Evolutionary conservation across 352 stramenopile genomes (phyloP), one percentile per base, ranked within the genome.

Genomic region (Phytopythium aichiense): DNA sequence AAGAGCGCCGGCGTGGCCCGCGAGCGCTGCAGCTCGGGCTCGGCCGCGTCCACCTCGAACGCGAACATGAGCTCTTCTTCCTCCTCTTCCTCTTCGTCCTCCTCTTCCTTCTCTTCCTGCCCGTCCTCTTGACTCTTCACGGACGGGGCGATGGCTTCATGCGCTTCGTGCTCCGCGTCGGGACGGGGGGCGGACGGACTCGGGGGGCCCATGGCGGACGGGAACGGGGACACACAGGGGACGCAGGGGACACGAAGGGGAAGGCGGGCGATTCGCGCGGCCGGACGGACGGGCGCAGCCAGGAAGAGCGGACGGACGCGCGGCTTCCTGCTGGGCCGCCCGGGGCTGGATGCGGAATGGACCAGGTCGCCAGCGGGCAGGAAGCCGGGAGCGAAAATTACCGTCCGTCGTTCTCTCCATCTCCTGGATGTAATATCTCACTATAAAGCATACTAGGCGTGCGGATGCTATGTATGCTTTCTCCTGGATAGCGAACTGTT

Each of bases 21-120:
- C 33, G 45, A 11, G 28, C 28, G 28, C 33, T 25, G 35, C 9
- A 40, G 8, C 40, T 22, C 33, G 35, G 30, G 18, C 20, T 48
- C 20, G 20, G 3, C 45, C 25, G 16, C 61, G 20, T 71, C 59
- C 7, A 69, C 63, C 38, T 89, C 82, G 48, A 91, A 89, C 43
- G 77, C 52, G 63, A 91, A 91, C 78, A 89, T 87, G 67, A 91
- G 73, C 43, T 91, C 80, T 30, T 89, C 74, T 22, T 89, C 74
- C n/a, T 85, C 75, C 23, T 64, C 58, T 11, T 48, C 42, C 4
- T 45, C 33, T 1, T 46, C 30, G 2, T 40, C 51, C 8, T 42
- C 31, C 11, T 35, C 52, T 4, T 42, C 33, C 9, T 72, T 60
- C 22, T 76, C 52, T 4, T 42, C 33, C 9, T 72, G 62, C 22